These are phyloP conservation scores for Aspergillus chevalieri DNA, from an alignment of 2,329 filamentous ascomycete species.

Conservation along the genomic window DNA sequence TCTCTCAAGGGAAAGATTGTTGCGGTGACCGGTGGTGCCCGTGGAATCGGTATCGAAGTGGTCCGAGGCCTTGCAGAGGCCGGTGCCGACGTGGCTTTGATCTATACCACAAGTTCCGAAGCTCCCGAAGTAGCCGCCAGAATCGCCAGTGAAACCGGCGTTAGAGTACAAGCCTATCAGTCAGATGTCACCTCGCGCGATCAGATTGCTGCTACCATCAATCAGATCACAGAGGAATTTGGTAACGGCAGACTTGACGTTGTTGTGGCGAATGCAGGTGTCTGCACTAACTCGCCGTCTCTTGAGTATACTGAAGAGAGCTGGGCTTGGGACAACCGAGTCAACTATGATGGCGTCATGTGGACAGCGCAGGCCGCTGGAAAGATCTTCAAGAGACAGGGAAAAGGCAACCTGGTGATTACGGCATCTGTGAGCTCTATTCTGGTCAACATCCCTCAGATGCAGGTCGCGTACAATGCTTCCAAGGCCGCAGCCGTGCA, in stretches of 20 bases:
- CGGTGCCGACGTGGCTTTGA: neutral
- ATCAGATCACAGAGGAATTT: slow-evolving; percentile 17
- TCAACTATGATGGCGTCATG: slow-evolving; percentile 17
- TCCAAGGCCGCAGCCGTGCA: slow-evolving; percentile 12
- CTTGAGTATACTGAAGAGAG: slow-evolving; percentile 22
- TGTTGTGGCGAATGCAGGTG: slow-evolving; percentile 26
- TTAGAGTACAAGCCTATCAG: neutral
- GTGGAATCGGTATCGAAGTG: too few relatives aligned
- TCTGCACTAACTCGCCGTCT: slow-evolving; percentile 15
- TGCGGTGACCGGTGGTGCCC: too few relatives aligned
- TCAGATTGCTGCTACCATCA: slow-evolving; percentile 1
- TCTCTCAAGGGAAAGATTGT: too few relatives aligned
- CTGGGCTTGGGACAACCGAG: slow-evolving; percentile 18
- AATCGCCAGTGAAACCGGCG: neutral
- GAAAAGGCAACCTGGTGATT: slow-evolving; percentile 21
- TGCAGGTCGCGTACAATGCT: slow-evolving; percentile 16
- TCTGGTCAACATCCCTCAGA: slow-evolving; percentile 26
- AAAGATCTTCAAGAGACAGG: slow-evolving; percentile 19
- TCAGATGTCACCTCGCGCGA: slow-evolving; percentile 1
- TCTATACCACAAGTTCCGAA: neutral
- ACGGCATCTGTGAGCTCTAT: slow-evolving; percentile 23
- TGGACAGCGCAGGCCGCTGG: slow-evolving; percentile 9
- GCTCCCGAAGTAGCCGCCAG: neutral
- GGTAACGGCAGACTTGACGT: slow-evolving; percentile 16
- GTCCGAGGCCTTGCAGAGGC: too few relatives aligned